phyloP scores from a whole-genome alignment of 78 protist species.

The Creolimax fragrantissima region DNA sequence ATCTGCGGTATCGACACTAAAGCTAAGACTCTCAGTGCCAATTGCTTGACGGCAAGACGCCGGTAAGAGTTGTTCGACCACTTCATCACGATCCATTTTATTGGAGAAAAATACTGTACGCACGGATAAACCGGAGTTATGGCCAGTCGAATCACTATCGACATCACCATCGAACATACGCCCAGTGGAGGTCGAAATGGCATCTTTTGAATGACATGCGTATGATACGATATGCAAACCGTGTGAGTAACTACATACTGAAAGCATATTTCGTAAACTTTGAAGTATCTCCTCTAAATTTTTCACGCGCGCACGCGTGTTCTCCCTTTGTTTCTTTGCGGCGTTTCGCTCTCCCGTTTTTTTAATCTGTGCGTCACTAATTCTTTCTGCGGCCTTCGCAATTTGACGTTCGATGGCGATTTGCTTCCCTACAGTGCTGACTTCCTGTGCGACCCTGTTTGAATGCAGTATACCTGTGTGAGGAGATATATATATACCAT shows the following conservation, averaged over 20 bases:
- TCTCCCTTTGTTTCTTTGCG: background rate
- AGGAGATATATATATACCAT: background rate
- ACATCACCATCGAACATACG: background rate
- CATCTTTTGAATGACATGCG: background rate
- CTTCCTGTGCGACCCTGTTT: background rate
- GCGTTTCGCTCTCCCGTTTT: background rate
- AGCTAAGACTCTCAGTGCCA: background rate
- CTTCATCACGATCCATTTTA: background rate
- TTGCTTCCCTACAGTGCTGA: background rate
- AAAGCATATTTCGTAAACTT: background rate
- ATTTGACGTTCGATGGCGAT: background rate
- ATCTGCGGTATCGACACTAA: background rate
- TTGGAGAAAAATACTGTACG: background rate
- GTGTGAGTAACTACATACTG: background rate
- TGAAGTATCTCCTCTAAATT: background rate
- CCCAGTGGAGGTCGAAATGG: no score
- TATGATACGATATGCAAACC: background rate
- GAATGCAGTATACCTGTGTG: no score
- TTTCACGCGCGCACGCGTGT: background rate
- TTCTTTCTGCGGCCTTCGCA: background rate
- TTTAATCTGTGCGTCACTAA: background rate
- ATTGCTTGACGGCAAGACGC: background rate
- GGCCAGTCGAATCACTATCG: background rate
- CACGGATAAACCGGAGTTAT: background rate
- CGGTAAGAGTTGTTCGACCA: background rate